Base-by-base conservation (phyloP, 495 filamentous ascomycete genomes). In the Bryoglossum gracile region DNA sequence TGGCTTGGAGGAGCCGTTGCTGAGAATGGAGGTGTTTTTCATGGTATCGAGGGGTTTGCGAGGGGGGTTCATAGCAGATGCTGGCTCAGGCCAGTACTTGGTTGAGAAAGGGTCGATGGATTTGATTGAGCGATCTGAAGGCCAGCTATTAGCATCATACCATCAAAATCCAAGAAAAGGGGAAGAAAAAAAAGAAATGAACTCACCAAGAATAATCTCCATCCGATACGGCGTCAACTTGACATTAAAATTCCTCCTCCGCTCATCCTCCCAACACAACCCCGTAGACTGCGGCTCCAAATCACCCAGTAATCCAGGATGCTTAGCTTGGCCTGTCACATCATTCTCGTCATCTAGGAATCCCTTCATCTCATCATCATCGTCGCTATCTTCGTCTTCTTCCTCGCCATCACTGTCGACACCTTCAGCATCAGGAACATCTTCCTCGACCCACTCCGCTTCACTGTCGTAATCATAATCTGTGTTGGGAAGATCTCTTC, bases 381-480 rank as follows among this genome's bases (percentile, higher is more conserved):
- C 83, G 37, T 84, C 81, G 3, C 76, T 77, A 18, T 70, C 75
- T 3, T 80, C 82, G 0, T 64, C 54, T 17, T 77, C 78, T 36
- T 82, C 76, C 9, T 78, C 77, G 19, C 88, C 84, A 5, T 95
- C 91, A 35, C 94, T 89, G 45, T 90, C 84, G 0, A 81, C 84
- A 47, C 79, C 78, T 4, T 87, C 63, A 35, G 89, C 82, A 56
- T 89, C 86, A 3, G 71, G 75, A 41, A 83, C 87, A 58, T 92
- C 87, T 43, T 86, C 85, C 2, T 80, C 78, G 53, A 88, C 84
- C 88, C 92, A 98, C 65, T 96, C 94, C 0, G 84, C 90, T 62
- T 99, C 92, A 0, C 90, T 96, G 59, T 97, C 92, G 57, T 96
- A 95, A 52, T 92, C 89, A 62, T 99, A 97, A 58, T 94, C 72